Evolutionary conservation across 148 eudicot species (phyloP), one percentile per base, ranked within the genome.

Genomic region (Camellia japonica): DNA sequence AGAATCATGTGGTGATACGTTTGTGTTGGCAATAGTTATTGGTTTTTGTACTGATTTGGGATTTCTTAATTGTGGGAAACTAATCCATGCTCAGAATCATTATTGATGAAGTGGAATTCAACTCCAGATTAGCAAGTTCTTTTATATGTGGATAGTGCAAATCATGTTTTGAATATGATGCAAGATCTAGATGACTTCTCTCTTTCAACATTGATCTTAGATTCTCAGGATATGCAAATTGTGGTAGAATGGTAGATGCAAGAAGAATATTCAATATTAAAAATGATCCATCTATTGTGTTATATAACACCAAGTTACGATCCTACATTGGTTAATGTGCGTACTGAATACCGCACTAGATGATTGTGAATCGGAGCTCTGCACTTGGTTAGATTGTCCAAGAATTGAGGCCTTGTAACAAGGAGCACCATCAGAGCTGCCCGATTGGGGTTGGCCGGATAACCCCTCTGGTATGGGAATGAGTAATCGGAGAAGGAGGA

Each of bases 221-320:
- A n/a, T n/a, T 96, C 74, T 90, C 93, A 15, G 97, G 94, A 61
- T 93, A 88, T 78, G 90, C 95, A 41, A 90, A 81, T 79, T 79
- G 80, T 63, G 88, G 93, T 61, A 89, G 89, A 86, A 84, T 90
- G 88, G 79, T 82, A 16, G 94, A 91, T 70, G 98, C 98, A 23
- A 88, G 89, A 79, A 87, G 84, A 75, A 73, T 88, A 66, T 94
- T 94, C 71, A 43, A 80, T 49, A 70, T 74, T 60, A 85, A 68
- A 46, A 41, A 66, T 75, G 52, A 82, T 74, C 89, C 90, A 19
- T 91, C 92, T 82, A 84, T 88, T 51, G 95, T 85, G 73, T 61
- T 89, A 65, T 96, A 94, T 91, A 96, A 96, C 82, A 86, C 97
- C 8, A 79, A n/a, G n/a, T n/a, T n/a, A n/a, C n/a, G n/a, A n/a